phyloP scores from a whole-genome alignment of 2,329 filamentous ascomycete genomes.

The Stagonosporopsis vannaccii region DNA sequence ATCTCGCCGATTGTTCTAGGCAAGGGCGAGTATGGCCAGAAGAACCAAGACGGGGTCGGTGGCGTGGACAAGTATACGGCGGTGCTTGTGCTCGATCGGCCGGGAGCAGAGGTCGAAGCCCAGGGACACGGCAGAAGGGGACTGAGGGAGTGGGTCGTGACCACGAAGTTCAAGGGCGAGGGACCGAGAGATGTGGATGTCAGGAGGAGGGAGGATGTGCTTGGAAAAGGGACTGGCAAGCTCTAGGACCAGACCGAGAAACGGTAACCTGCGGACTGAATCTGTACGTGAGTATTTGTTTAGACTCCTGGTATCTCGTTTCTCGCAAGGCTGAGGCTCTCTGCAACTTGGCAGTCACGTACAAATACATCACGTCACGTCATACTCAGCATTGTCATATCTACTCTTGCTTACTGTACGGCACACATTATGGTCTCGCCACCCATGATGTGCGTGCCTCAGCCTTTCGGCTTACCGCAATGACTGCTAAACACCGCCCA shows the following conservation, averaged over 20 bases:
- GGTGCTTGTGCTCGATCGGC: slow-evolving; percentile 61
- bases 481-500: too few relatives aligned
- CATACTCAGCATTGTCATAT: too few relatives aligned
- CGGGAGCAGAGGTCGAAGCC: slow-evolving; percentile 63
- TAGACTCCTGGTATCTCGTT: too few relatives aligned
- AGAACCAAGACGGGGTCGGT: slow-evolving; percentile 39
- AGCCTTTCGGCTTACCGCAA: too few relatives aligned
- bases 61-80: slow-evolving; percentile 57
- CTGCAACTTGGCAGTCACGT: too few relatives aligned
- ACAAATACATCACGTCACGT: too few relatives aligned
- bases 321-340: too few relatives aligned
- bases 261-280: too few relatives aligned
- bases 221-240: slow-evolving; percentile 45
- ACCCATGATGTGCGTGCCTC: too few relatives aligned
- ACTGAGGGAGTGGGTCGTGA: slow-evolving; percentile 62
- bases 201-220: slow-evolving; percentile 51
- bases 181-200: slow-evolving; percentile 65
- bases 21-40: slow-evolving; percentile 47
- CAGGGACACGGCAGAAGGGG: slow-evolving; percentile 59
- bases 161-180: slow-evolving; percentile 64
- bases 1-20: slow-evolving; percentile 52
- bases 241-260: slow-evolving; percentile 12
- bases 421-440: too few relatives aligned
- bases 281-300: too few relatives aligned
- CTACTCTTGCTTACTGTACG: too few relatives aligned